Evolutionary conservation across 192 early-diverging fungal genomes (phyloP), one percentile per base, ranked within the genome.

Genomic region (Polychytrium aggregatum): DNA sequence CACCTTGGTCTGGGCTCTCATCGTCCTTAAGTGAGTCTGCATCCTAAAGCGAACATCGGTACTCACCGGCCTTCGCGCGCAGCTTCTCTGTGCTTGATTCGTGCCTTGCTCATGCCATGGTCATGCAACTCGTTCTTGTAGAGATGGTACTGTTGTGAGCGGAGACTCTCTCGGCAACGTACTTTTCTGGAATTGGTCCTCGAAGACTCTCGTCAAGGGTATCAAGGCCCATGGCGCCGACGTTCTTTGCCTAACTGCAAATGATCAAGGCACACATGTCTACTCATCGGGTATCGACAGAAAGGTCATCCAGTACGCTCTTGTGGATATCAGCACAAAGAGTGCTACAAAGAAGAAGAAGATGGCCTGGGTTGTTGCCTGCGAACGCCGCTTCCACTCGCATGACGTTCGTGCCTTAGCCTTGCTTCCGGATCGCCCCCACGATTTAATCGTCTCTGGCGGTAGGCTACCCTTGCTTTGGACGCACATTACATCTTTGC

Each of bases 161-260:
- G 94, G 90, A 21, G 91, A 93, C 65, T 93, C 94, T 5, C 65
- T 88, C 8, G 94, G 94, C 30, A 74, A 83, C 37, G 85, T 98
- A 18, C 72, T 78, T 52, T 93, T 94, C 62, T 98, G 89, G 88
- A 82, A 92, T 61, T 65, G 68, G 25, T 52, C 63, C 8, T 64
- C 71, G 55, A 78, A 73, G 21, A 86, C 84, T 16, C 62, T 87
- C 22, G 59, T 72, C 43, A 82, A 87, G 53, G 74, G 72, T 7
- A 66, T 90, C 44, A 72, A 68, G 25, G 77, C 83, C 2, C 88
- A 93, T 46, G 74, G 67, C 27, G 90, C 94, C 0, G 90, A 94
- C 63, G 86, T 96, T 26, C 74, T 98, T 5, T 89, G 86, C 44
- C 59, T 98, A 44, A 82, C 78, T 14, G 72, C 69, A 49, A 56